Conservation (phyloP, 2,329 filamentous ascomycete species). For the Sporothrix dimorphospora region DNA sequence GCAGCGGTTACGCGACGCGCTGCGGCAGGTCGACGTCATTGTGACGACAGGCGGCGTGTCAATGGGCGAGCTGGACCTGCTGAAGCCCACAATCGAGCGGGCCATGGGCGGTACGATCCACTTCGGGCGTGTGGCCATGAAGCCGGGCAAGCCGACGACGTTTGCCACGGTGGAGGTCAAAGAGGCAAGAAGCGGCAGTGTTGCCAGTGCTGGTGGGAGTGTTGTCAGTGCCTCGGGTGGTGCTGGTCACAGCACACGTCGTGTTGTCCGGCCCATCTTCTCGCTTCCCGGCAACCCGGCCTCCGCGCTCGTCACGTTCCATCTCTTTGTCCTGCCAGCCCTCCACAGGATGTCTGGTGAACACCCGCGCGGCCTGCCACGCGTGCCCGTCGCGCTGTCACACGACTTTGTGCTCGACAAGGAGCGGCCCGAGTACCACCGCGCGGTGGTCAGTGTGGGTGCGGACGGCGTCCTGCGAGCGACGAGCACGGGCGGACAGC, state of each 20-base stretch:
- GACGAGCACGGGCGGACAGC: conserved; percentile 83
- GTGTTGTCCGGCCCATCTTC: conserved; percentile 74
- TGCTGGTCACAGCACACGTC: conserved; percentile 33
- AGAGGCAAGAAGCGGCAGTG: conserved; percentile 54
- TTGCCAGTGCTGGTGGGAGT: neutral
- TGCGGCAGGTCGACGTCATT: conserved; percentile 77
- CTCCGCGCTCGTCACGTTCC: conserved; percentile 87
- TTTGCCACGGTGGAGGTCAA: conserved; percentile 84
- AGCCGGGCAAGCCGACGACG: conserved; percentile 95
- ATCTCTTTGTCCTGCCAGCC: conserved; percentile 89
- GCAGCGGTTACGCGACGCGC: conserved; percentile 71
- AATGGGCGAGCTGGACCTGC: conserved; percentile 95
- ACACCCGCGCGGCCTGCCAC: conserved; percentile 68
- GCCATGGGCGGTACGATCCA: conserved; percentile 89
- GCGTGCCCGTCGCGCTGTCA: conserved; percentile 69
- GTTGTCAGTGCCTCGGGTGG: neutral
- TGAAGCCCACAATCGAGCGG: conserved; percentile 95
- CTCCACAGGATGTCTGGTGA: conserved; percentile 78
- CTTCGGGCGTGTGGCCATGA: conserved; percentile 96
- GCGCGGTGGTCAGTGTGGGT: conserved; percentile 70
- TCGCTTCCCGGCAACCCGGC: conserved; percentile 93
- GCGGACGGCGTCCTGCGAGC: conserved; percentile 72
- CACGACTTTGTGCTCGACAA: conserved; percentile 76
- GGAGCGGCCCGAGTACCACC: conserved; percentile 84
- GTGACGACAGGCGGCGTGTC: conserved; percentile 94